A percentile compares a stretch with the other conserved stretches of the same genome.
Conservation (phyloP, 805 yeast species). For the Wickerhamiella vanderwaltii region DNA sequence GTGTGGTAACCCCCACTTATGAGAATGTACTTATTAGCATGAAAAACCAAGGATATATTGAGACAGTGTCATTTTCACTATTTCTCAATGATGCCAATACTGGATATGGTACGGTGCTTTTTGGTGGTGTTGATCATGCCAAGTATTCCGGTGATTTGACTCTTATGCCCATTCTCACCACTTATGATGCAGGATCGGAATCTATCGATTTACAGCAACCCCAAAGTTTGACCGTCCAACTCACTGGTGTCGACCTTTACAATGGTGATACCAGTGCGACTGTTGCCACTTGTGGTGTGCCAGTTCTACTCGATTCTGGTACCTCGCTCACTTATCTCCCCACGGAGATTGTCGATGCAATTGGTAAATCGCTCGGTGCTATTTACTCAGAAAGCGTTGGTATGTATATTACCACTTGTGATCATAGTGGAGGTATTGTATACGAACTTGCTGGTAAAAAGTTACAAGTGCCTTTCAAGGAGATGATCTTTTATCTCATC, state of each 20-base stretch:
- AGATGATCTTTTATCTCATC: conserved; percentile 17
- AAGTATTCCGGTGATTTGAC: conserved; percentile 32
- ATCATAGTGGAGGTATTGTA: conserved; percentile 24
- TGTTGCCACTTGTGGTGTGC: conserved; percentile 12
- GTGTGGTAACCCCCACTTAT: conserved; percentile 20
- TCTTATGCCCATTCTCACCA: conserved; percentile 26
- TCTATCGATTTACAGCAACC: conserved; percentile 1
- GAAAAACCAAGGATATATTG: conserved; percentile 33
- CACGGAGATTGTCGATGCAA: conserved; percentile 20
- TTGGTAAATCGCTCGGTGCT: conserved; percentile 32
- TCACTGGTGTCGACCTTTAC: conserved; percentile 15
- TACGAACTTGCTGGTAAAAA: conserved; percentile 42
- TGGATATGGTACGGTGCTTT: conserved; percentile 29
- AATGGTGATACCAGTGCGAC: conserved; percentile 12
- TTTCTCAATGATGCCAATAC: conserved; percentile 31
- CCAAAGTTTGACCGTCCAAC: conserved; percentile 11
- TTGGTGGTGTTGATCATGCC: conserved; percentile 35
- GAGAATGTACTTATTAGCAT: conserved; percentile 27
- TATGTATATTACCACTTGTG: conserved; percentile 33
- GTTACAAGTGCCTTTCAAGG: conserved; percentile 35
- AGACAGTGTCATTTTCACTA: conserved; percentile 35
- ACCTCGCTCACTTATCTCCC: conserved; percentile 40
- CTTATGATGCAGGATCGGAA: conserved; percentile 11
- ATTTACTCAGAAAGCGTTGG: conserved; percentile 28
- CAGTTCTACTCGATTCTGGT: conserved; percentile 43